Evolutionary conservation across 805 yeast genomes (phyloP), one percentile per base, ranked within the genome.

Genomic region (Hanseniaspora taiwanica): DNA sequence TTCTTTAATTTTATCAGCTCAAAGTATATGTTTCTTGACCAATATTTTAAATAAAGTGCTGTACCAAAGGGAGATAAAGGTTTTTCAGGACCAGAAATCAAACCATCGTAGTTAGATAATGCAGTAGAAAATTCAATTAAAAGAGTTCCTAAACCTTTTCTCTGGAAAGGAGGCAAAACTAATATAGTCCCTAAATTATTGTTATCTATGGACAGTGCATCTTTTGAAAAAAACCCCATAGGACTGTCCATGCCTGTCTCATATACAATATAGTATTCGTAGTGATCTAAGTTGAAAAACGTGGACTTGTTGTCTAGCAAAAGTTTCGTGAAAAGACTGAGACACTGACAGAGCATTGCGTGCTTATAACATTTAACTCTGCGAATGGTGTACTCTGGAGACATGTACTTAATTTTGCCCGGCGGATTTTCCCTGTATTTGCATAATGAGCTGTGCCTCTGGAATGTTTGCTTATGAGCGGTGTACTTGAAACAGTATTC

Each of bases 161-260:
- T 66, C 56, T 89, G 97, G 55, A 76, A 91, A 2, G 96, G 96
- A 1, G 98, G 98, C 45, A 91, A 82, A 3, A 85, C 76, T 47
- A 91, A 68, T 10, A 91, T 81, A 54, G 97, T 91, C 0, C 96
- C 96, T 29, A 91, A 63, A 54, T 89, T 91, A 56, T 87, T 83
- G 39, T 74, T 69, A 40, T 82, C 89, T 58, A 71, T 69, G 0
- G 95, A 78, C 0, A 81, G 63, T 35, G 80, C 62, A 52, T 91
- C 98, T 49, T 83, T 82, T 12, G 96, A 86, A 53, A 85, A 91
- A 54, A 85, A 91, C 1, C 96, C 98, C 79, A 87, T 78, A 2
- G 89, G 87, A 39, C 62, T 55, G 48, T 60, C 46, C 44, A 65
- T 39, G 38, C 51, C 63, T 2, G 57, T 58, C 20, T 81, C 79